These are phyloP conservation scores for Mycena sanguinolenta DNA, from an alignment of 768 basidiomycete genomes.

Conservation along the genomic window DNA sequence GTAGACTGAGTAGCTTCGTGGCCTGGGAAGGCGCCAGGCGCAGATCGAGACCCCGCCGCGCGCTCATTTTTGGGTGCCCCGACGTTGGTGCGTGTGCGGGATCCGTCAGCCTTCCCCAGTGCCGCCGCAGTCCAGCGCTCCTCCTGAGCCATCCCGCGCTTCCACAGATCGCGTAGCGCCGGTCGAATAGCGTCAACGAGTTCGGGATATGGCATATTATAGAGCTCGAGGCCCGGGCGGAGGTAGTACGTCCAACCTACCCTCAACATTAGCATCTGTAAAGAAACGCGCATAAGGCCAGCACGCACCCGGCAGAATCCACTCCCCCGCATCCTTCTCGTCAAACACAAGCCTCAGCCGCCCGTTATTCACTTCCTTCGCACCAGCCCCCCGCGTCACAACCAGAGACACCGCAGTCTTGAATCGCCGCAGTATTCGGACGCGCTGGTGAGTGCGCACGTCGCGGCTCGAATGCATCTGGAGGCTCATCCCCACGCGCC, in stretches of 20 bases:
- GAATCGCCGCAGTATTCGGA: constrained; percentile 48
- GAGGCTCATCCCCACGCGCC: constrained; percentile 54
- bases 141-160: constrained; percentile 40
- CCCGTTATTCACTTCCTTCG: constrained; percentile 26
- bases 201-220: constrained; percentile 58
- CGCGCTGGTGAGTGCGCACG: constrained; percentile 44
- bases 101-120: not conserved
- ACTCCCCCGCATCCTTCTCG: constrained; percentile 41
- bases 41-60: too few species aligned
- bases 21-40: too few species aligned
- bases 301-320: constrained; percentile 52
- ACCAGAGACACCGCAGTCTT: constrained; percentile 57
- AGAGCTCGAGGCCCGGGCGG: constrained; percentile 52
- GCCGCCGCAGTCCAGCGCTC: constrained; percentile 27
- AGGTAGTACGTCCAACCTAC: constrained; percentile 67
- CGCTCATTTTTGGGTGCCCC: too few species aligned
- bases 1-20: not conserved
- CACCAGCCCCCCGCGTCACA: constrained; percentile 55
- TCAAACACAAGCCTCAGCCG: constrained; percentile 38
- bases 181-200: constrained; percentile 54
- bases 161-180: constrained; percentile 41
- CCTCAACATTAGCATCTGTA: not conserved
- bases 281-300: not conserved
- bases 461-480: constrained; percentile 50
- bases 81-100: not conserved